Evolutionary conservation across 768 basidiomycete genomes (phyloP), one percentile per base, ranked within the genome.

Genomic region (Mycena vitilis): DNA sequence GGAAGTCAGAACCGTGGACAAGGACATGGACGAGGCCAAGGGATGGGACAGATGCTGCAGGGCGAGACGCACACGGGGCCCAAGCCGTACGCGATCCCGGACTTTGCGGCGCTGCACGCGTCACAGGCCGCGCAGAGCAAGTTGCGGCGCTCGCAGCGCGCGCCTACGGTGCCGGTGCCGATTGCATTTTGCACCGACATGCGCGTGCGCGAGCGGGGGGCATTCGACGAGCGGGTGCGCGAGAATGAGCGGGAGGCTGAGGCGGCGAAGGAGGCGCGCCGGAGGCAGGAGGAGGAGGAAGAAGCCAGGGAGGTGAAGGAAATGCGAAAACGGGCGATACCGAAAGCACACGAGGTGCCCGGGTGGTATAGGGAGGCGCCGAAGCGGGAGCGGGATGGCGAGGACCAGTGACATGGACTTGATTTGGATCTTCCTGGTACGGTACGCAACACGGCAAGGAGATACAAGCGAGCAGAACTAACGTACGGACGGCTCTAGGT

Each of bases 311-410:
- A 88, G 79, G 76, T 91, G 66, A 83, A 76, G 75, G 91, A 89
- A 80, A 68, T 91, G 74, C 80, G 92, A 75, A 86, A 83, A 81
- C 84, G 81, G 71, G 85, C 90, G 20, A 80, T 94, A 53, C 89
- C 90, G 25, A 87, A 83, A 77, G 92, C 92, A 53, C 84, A 93
- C 75, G 87, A 87, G 73, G 84, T 94, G 30, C 92, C 92, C 13
- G 89, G 88, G 70, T 94, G 92, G 92, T 94, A 94, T 73, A 88
- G 86, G 71, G 85, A 85, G 49, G 88, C 86, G 76, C 91, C 91
- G 72, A 92, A 85, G 85, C 87, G 81, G 75, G 78, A 78, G 76
- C 77, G 55, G 47, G 38, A 5, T 56, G 60, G 58, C 1, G 48
- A 66, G 63, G 38, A 40, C 40, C 40, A 40, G 40, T 40, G 40